Evolutionary conservation across 345 rosid species (phyloP).

Genomic region (Populus davidiana): DNA sequence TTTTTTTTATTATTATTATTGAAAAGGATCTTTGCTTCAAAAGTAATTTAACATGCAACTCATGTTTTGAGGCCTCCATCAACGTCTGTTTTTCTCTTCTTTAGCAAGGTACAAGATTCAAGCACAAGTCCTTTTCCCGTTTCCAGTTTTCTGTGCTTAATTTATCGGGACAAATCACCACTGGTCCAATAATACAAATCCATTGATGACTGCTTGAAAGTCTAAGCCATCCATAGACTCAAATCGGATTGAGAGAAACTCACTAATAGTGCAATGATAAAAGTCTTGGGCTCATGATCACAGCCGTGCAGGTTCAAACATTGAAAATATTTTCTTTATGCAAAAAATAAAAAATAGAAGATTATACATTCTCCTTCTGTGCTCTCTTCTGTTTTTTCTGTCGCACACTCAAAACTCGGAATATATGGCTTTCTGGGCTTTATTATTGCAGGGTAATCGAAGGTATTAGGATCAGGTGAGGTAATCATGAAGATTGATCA

Average conservation of each 20-base stretch:
- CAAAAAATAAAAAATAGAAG: not conserved
- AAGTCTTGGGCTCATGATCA: not conserved
- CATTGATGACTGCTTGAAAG: not conserved
- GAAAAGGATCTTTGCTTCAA: not conserved
- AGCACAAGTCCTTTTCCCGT: not conserved
- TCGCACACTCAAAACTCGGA: not conserved
- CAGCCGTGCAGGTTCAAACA: not conserved
- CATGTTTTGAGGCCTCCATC: not conserved
- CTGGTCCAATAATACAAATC: not conserved
- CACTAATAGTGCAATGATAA: not conserved
- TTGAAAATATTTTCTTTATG: not conserved
- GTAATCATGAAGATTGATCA: not conserved
- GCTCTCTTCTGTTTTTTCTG: not conserved
- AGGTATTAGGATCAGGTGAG: not conserved
- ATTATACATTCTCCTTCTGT: not conserved
- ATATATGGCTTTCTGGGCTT: not conserved
- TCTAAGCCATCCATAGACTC: not conserved
- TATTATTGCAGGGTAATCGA: not conserved
- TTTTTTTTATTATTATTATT: not conserved
- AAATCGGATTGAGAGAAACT: not conserved
- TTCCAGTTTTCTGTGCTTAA: not conserved
- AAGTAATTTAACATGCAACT: not conserved
- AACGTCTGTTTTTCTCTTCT: not conserved
- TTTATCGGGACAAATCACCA: not conserved
- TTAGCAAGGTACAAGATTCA: not conserved